Evolutionary conservation across 1,284 basidiomycete species (phyloP), one percentile per base, ranked within the genome.

Genomic region (Vanrija sp.): DNA sequence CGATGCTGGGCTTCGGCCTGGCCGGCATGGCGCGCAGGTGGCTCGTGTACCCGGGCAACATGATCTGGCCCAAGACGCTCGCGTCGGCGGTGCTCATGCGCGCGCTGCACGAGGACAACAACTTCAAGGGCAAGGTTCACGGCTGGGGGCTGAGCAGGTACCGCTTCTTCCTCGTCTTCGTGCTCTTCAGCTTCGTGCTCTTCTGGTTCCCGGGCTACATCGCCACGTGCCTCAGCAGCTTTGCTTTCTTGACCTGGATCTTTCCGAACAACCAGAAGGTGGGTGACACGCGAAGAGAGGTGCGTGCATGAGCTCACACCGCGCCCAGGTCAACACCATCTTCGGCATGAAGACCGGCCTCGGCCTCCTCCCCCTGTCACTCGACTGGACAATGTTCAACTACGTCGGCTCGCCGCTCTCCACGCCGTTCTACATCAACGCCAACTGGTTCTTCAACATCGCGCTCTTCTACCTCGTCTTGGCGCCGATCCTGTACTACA

Each of bases 161-260:
- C 44, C 12, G n/a, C 10, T 45, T 45, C 44, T 45, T 45, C 44
- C 21, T n/a, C 12, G 16, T 25, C n/a, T 26, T 29, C 25, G 16
- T 25, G 8, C 12, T 45, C n/a, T 15, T 46, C 51, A n/a, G 10
- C 19, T 52, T 52, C 39, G 25, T 52, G 6, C 63, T 60, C 44
- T 73, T 69, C 62, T 72, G 67, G 65, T 70, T 75, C 65, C 69
- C 69, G 38, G 65, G 65, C 53, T 68, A 65, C 43, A 51, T 71
- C 15, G 66, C 68, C 38, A 55, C 51, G 16, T 81, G 77, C n/a
- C 72, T 83, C 7, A 78, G 78, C 15, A 79, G 77, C 59, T 83
- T 83, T 63, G 80, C 79, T 51, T 83, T 82, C 81, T 77, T 83
- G 9, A 80, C 79, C 58, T 83, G 82, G 82, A 82, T 83, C 60